Evolutionary conservation across 2,329 filamentous ascomycete genomes (phyloP), one percentile per base, ranked within the genome.

Genomic region (Colletotrichum musicola): DNA sequence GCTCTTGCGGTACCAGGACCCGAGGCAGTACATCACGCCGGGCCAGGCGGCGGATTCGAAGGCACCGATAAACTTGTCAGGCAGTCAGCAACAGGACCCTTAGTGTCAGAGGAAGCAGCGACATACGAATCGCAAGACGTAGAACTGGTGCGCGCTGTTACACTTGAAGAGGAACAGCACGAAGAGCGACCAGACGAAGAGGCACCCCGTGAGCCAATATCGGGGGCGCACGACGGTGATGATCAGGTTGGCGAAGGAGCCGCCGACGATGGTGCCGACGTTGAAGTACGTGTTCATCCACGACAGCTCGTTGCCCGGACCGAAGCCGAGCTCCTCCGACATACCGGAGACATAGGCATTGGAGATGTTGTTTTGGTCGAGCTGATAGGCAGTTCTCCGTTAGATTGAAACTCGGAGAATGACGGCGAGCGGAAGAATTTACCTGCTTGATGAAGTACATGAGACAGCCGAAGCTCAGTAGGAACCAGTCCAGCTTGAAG

Each of bases 1-100:
- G 13, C 83, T 82, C 56, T 82, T 85, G 68, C 86, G 85, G 73
- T 90, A 90, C 87, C 88, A 90, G 1, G 82, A 87, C 0, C 85
- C 87, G 6, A 90, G 80, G 22, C 86, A 81, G 53, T 85, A 82
- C 53, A 87, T 77, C 50, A 88, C 82, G 27, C 86, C 87, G 0
- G 87, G 86, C 53, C 84, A 86, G 54, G 87, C 87, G 0, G 85
- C 84, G 7, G 83, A 83, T 74, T 89, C 87, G 47, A 88, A 83
- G 0, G 87, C 74, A 53, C 87, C 87, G 35, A 89, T 81, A 50
- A 88, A 80, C 30, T 35, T 9, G 30, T 1, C 9, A 12, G 10
- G 30, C 30, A 12, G 30, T 35, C 27, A 30, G 27, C 4, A 9
- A 30, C 2, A 30, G n/a, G n/a, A n/a, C n/a, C n/a, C n/a, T n/a